These are phyloP conservation scores for Lactarius akahatsu DNA, from an alignment of 768 basidiomycete genomes.

Conservation along the genomic window DNA sequence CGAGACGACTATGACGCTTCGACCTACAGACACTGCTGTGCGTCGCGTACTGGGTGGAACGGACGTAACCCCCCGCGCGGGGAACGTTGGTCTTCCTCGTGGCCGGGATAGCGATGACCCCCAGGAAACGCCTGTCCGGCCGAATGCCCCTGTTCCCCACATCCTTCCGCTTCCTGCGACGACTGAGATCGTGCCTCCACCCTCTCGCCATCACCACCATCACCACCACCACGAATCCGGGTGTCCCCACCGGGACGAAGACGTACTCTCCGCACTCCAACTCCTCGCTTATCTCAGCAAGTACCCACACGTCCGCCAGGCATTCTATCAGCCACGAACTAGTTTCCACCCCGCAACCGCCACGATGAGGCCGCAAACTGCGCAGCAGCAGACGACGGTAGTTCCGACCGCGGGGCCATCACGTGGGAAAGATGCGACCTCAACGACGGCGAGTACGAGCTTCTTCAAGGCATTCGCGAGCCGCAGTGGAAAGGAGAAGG, in stretches of 20 bases:
- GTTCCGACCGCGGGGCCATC: slow-evolving; percentile 27
- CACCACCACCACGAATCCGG: slow-evolving; percentile 42
- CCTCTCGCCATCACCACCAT: slow-evolving; percentile 35
- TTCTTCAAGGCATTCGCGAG: slow-evolving; percentile 50
- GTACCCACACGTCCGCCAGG: slow-evolving; percentile 94
- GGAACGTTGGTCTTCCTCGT: slow-evolving; percentile 53
- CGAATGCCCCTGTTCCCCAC: slow-evolving; percentile 26
- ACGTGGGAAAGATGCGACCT: slow-evolving; percentile 15
- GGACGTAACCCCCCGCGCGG: slow-evolving; percentile 62
- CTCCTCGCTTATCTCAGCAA: slow-evolving; percentile 95
- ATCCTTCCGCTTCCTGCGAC: slow-evolving; percentile 27
- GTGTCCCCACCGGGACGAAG: slow-evolving; percentile 88
- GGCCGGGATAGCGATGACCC: slow-evolving; percentile 29
- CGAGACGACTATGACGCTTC: slow-evolving; percentile 34
- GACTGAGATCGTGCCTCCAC: slow-evolving; percentile 23
- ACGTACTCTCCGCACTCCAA: slow-evolving; percentile 86
- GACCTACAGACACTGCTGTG: slow-evolving; percentile 27
- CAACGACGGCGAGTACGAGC: neutral
- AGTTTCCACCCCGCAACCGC: slow-evolving; percentile 79
- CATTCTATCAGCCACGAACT: slow-evolving; percentile 86
- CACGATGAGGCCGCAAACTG: slow-evolving; percentile 27
- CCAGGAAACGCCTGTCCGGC: slow-evolving; percentile 27
- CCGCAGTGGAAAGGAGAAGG: slow-evolving; percentile 51
- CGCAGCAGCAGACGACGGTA: slow-evolving; percentile 6
- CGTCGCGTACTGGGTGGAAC: slow-evolving; percentile 35